Evolutionary conservation across 176 grass and related monocot species (phyloP), one percentile per base, ranked within the genome.

Genomic region (Ananas comosus): DNA sequence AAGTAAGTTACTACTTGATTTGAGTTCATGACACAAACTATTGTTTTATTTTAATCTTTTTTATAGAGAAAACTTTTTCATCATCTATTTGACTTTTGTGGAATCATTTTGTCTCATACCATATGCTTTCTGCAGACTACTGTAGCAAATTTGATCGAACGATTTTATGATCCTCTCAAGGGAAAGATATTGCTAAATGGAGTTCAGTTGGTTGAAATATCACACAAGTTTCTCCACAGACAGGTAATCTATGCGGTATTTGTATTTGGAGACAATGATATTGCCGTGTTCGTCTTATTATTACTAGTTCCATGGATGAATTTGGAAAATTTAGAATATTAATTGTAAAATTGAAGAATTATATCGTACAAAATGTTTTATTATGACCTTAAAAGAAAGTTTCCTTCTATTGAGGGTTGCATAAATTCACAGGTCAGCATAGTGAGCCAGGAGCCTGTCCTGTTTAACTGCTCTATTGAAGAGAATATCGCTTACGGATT

Each of bases 61-160:
- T 42, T 42, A 42, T 8, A 42, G 33, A 42, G 33, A 42, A 4
- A 33, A 42, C 0, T 7, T 7, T 42, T 42, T 42, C 33, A 42
- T 63, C 23, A 21, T 21, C 9, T 69, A 11, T 48, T 68, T 25
- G 21, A 10, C 16, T 2, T 16, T 48, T 25, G 68, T 4, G 11
- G 17, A 52, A 12, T 53, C 61, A 12, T 16, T 13, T 49, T n/a
- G 2, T 50, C 9, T 28, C 27, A 57, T 49, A 50, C 72, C 76
- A 16, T 64, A 68, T 81, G 33, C 57, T 79, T 42, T 13, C 7
- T 91, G 71, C 86, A 97, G 94, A 97, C 89, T 7, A 97, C 94
- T 3, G 92, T 97, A 88, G 94, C 94, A 73, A 97, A 97, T 91
- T 81, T 97, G 78, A 97, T 97, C 65, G 89, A 92, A 80, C 73